These are phyloP conservation scores for Kurtzmaniella quercitrusa DNA, from an alignment of 1,139 yeast species.

Conservation along the genomic window DNA sequence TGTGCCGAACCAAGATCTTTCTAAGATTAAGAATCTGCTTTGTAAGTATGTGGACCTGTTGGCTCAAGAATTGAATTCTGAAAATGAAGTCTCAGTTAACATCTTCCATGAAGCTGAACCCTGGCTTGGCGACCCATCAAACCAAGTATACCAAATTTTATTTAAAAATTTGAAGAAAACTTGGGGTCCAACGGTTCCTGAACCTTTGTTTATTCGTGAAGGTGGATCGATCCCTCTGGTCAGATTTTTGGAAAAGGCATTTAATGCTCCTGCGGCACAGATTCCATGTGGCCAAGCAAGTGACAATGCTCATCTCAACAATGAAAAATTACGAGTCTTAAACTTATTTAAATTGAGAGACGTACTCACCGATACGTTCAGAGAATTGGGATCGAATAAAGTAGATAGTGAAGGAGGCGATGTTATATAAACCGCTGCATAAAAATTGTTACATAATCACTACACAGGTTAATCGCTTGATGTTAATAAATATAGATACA, in stretches of 20 bases:
- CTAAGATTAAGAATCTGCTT: constrained; percentile 50
- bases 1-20: constrained; percentile 82
- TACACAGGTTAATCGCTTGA: not conserved
- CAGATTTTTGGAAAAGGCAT: constrained; percentile 74
- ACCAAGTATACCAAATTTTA: constrained; percentile 65
- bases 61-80: constrained; percentile 41
- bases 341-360: constrained; percentile 73
- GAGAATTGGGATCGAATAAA: constrained; percentile 24
- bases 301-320: constrained; percentile 89
- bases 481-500: not conserved
- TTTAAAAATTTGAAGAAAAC: constrained; percentile 53
- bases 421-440: too few species aligned
- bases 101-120: constrained; percentile 88
- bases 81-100: constrained; percentile 55
- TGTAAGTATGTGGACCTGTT: constrained; percentile 36
- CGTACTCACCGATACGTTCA: constrained; percentile 55
- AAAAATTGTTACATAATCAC: too few species aligned
- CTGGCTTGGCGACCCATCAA: constrained; percentile 87
- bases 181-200: constrained; percentile 56
- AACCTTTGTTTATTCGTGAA: constrained; percentile 84
- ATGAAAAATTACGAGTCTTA: constrained; percentile 76
- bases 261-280: constrained; percentile 88
- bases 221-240: constrained; percentile 97
- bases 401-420: not conserved
- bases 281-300: constrained; percentile 95